A percentile compares a stretch with the other conserved stretches of the same genome.
These are phyloP conservation scores for Alopecurus myosuroides DNA, from an alignment of 176 grass and related monocot genomes.

Conservation along the genomic window DNA sequence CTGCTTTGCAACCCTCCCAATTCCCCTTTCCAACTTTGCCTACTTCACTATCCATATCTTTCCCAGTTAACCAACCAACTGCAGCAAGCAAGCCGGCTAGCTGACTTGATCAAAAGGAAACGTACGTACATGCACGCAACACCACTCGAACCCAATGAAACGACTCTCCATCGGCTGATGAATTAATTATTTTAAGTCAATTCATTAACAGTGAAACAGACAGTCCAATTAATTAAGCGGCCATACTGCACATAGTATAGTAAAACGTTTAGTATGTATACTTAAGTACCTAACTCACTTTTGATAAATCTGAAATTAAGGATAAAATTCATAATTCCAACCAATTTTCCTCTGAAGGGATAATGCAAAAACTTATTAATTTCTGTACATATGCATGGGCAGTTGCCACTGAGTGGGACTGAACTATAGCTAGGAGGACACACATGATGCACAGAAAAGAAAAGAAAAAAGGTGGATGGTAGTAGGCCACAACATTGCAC, in stretches of 20 bases:
- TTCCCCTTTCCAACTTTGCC: constrained; percentile 42
- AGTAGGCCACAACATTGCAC: constrained; percentile 17
- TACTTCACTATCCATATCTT: constrained; percentile 42
- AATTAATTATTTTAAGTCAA: neutral
- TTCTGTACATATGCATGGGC: neutral
- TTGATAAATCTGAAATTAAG: neutral
- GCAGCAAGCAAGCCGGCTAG: neutral
- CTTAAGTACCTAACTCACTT: neutral
- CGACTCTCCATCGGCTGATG: neutral
- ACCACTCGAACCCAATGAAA: constrained; percentile 26
- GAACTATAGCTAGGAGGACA: neutral
- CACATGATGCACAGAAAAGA: neutral
- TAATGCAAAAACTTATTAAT: neutral
- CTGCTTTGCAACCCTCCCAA: constrained; percentile 29
- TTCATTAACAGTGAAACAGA: neutral
- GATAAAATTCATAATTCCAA: neutral
- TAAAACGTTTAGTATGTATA: neutral
- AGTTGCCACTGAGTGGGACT: neutral
- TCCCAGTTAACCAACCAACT: neutral
- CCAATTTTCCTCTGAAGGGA: neutral
- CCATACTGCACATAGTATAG: neutral
- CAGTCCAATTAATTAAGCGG: neutral
- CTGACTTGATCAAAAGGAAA: constrained; percentile 33
- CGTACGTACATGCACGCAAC: constrained; percentile 20
- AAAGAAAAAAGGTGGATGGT: constrained; percentile 6